Evolutionary conservation across 2,329 filamentous ascomycete species (phyloP), one percentile per base, ranked within the genome.

Genomic region (Knufia petricola): DNA sequence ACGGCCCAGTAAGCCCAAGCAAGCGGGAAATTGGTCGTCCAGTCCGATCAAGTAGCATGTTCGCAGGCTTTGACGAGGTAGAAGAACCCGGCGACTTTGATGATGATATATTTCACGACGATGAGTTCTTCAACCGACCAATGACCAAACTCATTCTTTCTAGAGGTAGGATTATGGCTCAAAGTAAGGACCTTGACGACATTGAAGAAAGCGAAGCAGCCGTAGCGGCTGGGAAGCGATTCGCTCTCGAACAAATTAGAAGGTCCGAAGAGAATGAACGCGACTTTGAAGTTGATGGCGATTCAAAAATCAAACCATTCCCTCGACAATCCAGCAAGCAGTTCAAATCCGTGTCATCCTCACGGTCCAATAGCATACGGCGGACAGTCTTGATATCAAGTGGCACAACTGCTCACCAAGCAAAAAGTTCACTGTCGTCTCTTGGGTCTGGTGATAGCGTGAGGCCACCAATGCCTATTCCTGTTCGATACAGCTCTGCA

Each of bases 381-480:
- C 85, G 82, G 61, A 77, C 85, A 38, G 84, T 85, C 15, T 78
- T 92, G 73, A 88, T 90, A 46, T 84, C 87, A 53, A 90, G 75
- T 60, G 84, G 86, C 15, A 82, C 87, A 46, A 78, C 77, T 21
- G 81, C 79, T 9, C 85, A 90, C 55, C 41, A 87, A 75, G 62
- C 66, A 79, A 46, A 74, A 71, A 43, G 87, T 80, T 52, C 70
- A 48, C 69, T 71, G 38, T 73, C 66, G 46, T 69, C 70, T 2
- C 71, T 69, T 41, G 66, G 66, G 21, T 69, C 69, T 9, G 68
- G 66, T 48, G 61, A 69, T 17, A 66, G 70, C 26, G 66, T 64
- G 47, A 62, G 63, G 37, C 67, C 92, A 23, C 92, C 92, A 0
- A 95, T 94, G 70, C 89, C 92, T 0, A 94, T 98, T 4, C 92